These are phyloP conservation scores for Colletotrichum sansevieriae DNA, from an alignment of 2,329 filamentous ascomycete genomes.

Conservation along the genomic window DNA sequence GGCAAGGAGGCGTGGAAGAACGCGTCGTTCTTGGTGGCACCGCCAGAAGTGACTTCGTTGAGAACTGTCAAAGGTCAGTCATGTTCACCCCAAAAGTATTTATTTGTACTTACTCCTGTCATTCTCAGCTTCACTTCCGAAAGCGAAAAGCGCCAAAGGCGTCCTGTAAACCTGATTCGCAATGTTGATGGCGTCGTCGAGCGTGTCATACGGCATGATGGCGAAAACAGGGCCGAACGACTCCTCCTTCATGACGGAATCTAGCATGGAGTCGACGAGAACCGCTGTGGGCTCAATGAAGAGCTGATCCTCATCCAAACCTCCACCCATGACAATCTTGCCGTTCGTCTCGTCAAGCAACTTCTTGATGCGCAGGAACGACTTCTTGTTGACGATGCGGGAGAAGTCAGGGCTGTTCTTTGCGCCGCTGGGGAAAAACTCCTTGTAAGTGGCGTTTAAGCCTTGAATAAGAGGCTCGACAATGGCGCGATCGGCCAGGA, in stretches of 20 bases:
- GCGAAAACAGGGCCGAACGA: constrained; percentile 94
- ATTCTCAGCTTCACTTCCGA: constrained; percentile 84
- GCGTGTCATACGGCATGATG: constrained; percentile 79
- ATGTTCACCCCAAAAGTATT: neutral
- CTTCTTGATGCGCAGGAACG: constrained; percentile 87
- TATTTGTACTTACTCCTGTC: constrained; percentile 70
- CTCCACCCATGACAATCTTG: constrained; percentile 88
- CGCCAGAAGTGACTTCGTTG: constrained; percentile 73
- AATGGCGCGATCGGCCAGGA: constrained; percentile 82
- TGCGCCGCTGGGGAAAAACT: constrained; percentile 88
- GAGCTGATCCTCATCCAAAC: constrained; percentile 81
- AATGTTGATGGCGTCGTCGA: constrained; percentile 88
- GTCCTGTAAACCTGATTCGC: constrained; percentile 87
- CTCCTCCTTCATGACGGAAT: constrained; percentile 89
- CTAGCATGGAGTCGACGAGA: constrained; percentile 75
- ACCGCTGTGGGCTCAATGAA: constrained; percentile 96
- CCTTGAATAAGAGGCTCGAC: constrained; percentile 79
- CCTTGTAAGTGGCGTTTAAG: constrained; percentile 77
- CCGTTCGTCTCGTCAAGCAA: constrained; percentile 90
- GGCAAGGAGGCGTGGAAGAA: constrained; percentile 70
- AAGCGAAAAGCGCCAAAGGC: constrained; percentile 86
- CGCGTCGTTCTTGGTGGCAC: constrained; percentile 74
- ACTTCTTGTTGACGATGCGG: constrained; percentile 82
- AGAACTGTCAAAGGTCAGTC: constrained; percentile 62
- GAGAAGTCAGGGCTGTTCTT: constrained; percentile 82